These are phyloP conservation scores for Punctularia strigosozonata DNA, from an alignment of 768 basidiomycete genomes.

Conservation along the genomic window DNA sequence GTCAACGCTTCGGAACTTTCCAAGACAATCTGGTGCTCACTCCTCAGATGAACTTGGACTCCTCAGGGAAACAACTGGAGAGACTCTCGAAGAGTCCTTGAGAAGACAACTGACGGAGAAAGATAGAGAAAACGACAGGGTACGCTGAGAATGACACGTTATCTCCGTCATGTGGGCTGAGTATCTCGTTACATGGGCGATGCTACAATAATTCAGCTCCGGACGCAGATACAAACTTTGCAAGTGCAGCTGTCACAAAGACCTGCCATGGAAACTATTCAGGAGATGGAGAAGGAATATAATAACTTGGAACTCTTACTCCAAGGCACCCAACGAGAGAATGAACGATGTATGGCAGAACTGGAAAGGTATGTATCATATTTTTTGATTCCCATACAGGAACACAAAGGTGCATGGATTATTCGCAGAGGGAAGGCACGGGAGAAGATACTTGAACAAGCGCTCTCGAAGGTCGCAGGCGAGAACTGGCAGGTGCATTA, in stretches of 20 bases:
- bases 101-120: slow-evolving; percentile 55
- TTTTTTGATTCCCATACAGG: background rate
- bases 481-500: slow-evolving; percentile 70
- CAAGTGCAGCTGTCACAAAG: slow-evolving; percentile 56
- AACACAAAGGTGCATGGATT: background rate
- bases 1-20: slow-evolving; percentile 49
- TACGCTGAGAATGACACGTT: slow-evolving; percentile 13
- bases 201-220: slow-evolving; percentile 42
- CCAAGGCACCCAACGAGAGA: slow-evolving; percentile 76
- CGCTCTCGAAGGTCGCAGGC: slow-evolving; percentile 57
- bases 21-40: slow-evolving; percentile 34
- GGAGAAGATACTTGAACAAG: slow-evolving; percentile 67
- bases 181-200: background rate
- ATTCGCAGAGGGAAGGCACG: slow-evolving; percentile 43
- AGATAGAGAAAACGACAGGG: slow-evolving; percentile 62
- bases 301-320: slow-evolving; percentile 65
- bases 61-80: slow-evolving; percentile 42
- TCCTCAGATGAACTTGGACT: slow-evolving; percentile 47
- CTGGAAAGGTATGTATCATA: slow-evolving; percentile 49
- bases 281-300: slow-evolving; percentile 59
- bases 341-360: slow-evolving; percentile 75
- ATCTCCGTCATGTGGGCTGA: background rate
- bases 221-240: slow-evolving; percentile 47
- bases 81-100: slow-evolving; percentile 47
- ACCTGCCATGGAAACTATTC: slow-evolving; percentile 56